Base-by-base conservation (phyloP, 139 green algal species). In the Chlamydomonas sp. region DNA sequence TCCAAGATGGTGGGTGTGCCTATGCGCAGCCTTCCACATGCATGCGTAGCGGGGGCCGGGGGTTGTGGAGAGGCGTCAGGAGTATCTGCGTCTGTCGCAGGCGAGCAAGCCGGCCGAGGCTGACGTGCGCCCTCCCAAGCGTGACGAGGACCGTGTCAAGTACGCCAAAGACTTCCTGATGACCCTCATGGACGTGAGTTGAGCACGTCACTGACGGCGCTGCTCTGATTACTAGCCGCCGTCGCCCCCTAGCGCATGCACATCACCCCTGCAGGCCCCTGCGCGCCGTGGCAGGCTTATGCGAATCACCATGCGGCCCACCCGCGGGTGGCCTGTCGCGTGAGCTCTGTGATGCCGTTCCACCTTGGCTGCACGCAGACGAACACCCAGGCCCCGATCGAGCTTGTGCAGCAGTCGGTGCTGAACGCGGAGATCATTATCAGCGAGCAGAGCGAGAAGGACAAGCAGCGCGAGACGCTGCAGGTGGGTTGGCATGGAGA, bases 81-180 rank as follows among this genome's bases (percentile, higher is more conserved):
- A 30, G n/a, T n/a, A n/a, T n/a, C n/a, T n/a, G n/a, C n/a, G n/a
- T n/a, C n/a, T n/a, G n/a, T n/a, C n/a, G n/a, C 69, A 74, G 69
- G 39, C 69, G 5, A 57, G 2, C 31, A 60, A 35, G 13, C 38
- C 65, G 2, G 1, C 50, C 13, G 63, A 58, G 6, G 61, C 62
- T 22, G 78, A 81, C 29, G 71, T 89, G 2, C 54, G 38, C 26
- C 57, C 64, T 1, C 76, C 76, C 58, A 89, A 79, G 75, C 90
- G 86, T 70, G 72, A 77, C 22, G 70, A 77, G 1, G 79, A 88
- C 59, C 76, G 86, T 2, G 72, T 90, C 10, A 74, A 76, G 10
- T 92, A 92, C 57, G 37, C 71, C 16, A 83, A 79, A 48, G 85
- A 91, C 30, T 91, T 87, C n/a, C 47, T 92, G 36, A 81, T 90